Evolutionary conservation across 169 alveolate genomes (phyloP).

Genomic region (Pseudocohnilembus persalinus): DNA sequence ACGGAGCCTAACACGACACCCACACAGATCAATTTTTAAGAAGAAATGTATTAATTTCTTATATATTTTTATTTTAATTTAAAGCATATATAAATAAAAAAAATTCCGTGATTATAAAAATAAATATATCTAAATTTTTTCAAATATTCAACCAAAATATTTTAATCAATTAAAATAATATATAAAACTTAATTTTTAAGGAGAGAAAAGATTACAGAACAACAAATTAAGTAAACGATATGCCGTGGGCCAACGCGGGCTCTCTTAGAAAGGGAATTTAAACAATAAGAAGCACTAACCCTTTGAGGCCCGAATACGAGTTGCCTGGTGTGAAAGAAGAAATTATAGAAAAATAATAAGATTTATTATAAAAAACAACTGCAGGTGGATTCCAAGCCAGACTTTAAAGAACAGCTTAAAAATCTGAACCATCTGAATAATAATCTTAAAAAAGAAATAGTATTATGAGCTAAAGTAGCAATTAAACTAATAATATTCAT

Average conservation of each 20-base stretch:
- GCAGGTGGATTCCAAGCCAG: too few species aligned
- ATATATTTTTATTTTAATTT: neutral
- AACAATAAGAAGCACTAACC: constrained; percentile 7
- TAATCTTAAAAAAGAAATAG: neutral
- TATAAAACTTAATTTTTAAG: neutral
- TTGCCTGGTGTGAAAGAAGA: constrained; percentile 7
- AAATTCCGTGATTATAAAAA: too few species aligned
- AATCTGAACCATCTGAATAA: neutral
- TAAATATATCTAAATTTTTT: too few species aligned
- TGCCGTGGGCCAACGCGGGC: constrained; percentile 4
- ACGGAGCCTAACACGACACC: constrained; percentile 15
- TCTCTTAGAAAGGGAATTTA: constrained; percentile 19
- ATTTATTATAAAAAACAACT: neutral
- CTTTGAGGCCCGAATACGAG: constrained; percentile 9
- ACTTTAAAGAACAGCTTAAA: too few species aligned
- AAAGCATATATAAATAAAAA: too few species aligned
- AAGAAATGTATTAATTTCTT: constrained; percentile 1
- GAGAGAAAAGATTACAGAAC: constrained; percentile 14
- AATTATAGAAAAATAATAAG: neutral
- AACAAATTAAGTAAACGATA: constrained; percentile 8
- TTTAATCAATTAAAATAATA: too few species aligned
- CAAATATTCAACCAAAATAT: too few species aligned
- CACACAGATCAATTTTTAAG: constrained; percentile 8
- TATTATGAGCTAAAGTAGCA: neutral
- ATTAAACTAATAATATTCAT: too few species aligned